Base-by-base conservation (phyloP, 2,329 filamentous ascomycete genomes). In the Grosmannia huntii region DNA sequence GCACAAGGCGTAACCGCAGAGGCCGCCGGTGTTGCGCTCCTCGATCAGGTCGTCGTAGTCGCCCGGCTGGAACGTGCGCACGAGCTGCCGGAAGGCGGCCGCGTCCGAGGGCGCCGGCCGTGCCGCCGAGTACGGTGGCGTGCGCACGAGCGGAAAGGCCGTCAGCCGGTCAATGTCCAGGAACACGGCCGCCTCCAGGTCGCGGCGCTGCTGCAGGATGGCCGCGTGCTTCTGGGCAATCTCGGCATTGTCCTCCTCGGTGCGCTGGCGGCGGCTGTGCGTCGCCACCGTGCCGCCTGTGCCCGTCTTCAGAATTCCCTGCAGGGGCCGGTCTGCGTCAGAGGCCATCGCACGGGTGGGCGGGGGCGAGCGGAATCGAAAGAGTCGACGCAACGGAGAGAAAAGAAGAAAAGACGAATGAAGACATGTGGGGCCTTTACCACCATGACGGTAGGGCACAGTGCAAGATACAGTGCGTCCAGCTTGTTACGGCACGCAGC, bases 41-140 rank as follows among this genome's bases (percentile, higher is more conserved):
- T 87, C 81, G 60, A 96, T 84, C 55, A 97, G 76, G 63, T 89
- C 87, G 67, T 96, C 90, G 74, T 95, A 95, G 74, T 99, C 92
- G 57, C 81, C 79, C 0, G 91, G 89, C 68, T 92, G 89, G 72
- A 96, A 97, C 50, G 83, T 77, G 11, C 79, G 74, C 27, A 97
- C 73, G 41, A 82, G 79, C 4, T 75, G 67, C 65, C 85, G 84
- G 72, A 97, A 90, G 57, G 74, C 73, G 46, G 72, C 68, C 1
- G 78, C 78, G 68, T 96, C 90, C 36, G 78, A 69, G 1, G 78
- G 66, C 7, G 82, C 76, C 61, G 78, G 69, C 69, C 69, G 71
- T 2, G 79, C 72, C 10, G 86, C 68, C 16, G 69, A 69, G 60
- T 71, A 62, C 5, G 62, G 52, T 11, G 70, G 59, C 12, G 59